A percentile compares a stretch with the other conserved stretches of the same genome.
Evolutionary conservation across 2,329 filamentous ascomycete species (phyloP).

Genomic region (Mycogone perniciosa): DNA sequence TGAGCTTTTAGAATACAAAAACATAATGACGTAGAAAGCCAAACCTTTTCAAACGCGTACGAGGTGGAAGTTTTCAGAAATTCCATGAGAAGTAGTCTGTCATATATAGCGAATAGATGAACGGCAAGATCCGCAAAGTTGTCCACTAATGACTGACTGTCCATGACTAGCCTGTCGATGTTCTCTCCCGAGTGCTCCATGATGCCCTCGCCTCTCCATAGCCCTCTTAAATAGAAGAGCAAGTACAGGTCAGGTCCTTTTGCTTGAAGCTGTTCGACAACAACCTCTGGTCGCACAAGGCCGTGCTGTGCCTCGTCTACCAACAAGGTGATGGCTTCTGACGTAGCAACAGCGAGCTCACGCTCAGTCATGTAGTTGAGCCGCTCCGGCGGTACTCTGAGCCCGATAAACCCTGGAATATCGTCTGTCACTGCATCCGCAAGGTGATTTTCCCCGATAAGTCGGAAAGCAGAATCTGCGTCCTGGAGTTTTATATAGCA

Average conservation of each 20-base stretch:
- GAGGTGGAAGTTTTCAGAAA: slow-evolving; percentile 79
- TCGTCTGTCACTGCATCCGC: slow-evolving; percentile 84
- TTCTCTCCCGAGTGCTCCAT: slow-evolving; percentile 47
- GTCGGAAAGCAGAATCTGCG: slow-evolving; percentile 76
- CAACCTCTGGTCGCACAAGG: slow-evolving; percentile 68
- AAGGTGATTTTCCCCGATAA: slow-evolving; percentile 86
- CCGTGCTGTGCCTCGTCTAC: slow-evolving; percentile 89
- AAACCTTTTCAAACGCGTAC: slow-evolving; percentile 75
- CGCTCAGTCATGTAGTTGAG: slow-evolving; percentile 56
- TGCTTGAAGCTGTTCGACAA: slow-evolving; percentile 69
- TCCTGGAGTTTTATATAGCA: slow-evolving; percentile 90
- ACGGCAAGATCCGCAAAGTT: slow-evolving; percentile 83
- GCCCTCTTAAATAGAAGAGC: slow-evolving; percentile 82
- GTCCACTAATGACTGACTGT: slow-evolving; percentile 67
- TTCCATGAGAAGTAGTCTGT: slow-evolving; percentile 73
- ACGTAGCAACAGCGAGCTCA: slow-evolving; percentile 73
- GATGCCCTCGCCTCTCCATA: slow-evolving; percentile 74
- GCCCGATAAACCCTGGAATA: slow-evolving; percentile 78
- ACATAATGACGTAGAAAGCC: neutral
- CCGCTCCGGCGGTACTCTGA: slow-evolving; percentile 72
- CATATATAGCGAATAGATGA: slow-evolving; percentile 77
- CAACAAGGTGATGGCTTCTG: slow-evolving; percentile 77
- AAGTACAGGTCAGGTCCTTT: slow-evolving; percentile 67
- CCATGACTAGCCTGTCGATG: slow-evolving; percentile 50
- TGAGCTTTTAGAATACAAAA: slow-evolving; percentile 13